phyloP scores from a whole-genome alignment of 83 land plant species.

The Picea abies region DNA sequence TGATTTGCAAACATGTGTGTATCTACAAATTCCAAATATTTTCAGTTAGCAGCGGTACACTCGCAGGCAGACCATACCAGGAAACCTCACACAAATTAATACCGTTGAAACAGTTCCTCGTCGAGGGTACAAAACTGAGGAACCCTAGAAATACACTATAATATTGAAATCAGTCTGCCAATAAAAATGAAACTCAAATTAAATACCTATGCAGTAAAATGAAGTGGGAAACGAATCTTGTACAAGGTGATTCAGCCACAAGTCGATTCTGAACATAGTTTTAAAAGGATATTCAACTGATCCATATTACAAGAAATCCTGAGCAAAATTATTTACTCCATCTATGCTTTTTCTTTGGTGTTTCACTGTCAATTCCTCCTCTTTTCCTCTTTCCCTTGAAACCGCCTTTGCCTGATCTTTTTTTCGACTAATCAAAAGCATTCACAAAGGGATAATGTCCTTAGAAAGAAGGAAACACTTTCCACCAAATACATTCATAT shows the following conservation, averaged over 20 bases:
- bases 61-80: neutral
- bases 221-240: neutral
- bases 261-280: neutral
- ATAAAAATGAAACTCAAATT: neutral
- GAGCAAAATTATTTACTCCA: slow-evolving; percentile 4
- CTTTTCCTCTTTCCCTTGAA: neutral
- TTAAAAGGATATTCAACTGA: neutral
- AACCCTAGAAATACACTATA: neutral
- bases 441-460: neutral
- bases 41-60: neutral
- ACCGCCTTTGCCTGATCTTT: slow-evolving; percentile 3
- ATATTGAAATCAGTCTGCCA: neutral
- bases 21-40: neutral
- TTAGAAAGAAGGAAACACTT: neutral
- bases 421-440: slow-evolving; percentile 10
- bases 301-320: neutral
- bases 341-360: slow-evolving; percentile 5
- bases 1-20: neutral
- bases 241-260: neutral
- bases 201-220: neutral
- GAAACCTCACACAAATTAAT: neutral
- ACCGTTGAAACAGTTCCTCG: neutral
- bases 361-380: neutral
- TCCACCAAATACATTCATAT: neutral
- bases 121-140: too few species aligned